phyloP scores from a whole-genome alignment of 352 stramenopile species.

The Phytophthora idaei region DNA sequence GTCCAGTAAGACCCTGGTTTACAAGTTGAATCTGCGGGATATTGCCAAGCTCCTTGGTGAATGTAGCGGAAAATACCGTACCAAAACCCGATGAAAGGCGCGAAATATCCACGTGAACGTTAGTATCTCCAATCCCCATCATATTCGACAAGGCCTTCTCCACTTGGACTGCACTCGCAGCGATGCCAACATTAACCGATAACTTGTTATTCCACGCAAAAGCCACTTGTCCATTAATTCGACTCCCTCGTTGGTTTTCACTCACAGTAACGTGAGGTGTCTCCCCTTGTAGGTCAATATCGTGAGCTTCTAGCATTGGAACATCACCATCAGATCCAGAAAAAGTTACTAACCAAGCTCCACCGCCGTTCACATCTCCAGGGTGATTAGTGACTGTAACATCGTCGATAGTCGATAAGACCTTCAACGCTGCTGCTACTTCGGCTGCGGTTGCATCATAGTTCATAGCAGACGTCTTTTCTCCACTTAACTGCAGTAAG shows the following conservation, averaged over 20 bases:
- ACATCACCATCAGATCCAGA: slow-evolving; percentile 36
- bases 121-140: background rate
- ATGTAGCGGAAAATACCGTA: slow-evolving; percentile 34
- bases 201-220: slow-evolving; percentile 13
- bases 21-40: slow-evolving; percentile 30
- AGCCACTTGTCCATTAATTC: slow-evolving; percentile 34
- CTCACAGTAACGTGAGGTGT: slow-evolving; percentile 16
- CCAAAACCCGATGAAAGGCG: slow-evolving; percentile 18
- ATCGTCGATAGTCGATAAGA: slow-evolving; percentile 21
- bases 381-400: slow-evolving; percentile 32
- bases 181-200: slow-evolving; percentile 31
- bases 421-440: slow-evolving; percentile 42
- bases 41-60: slow-evolving; percentile 32
- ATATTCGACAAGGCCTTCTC: slow-evolving; percentile 16
- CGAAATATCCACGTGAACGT: slow-evolving; percentile 1
- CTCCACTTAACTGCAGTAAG: slow-evolving; percentile 29
- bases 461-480: slow-evolving; percentile 36
- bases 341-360: slow-evolving; percentile 57
- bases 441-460: slow-evolving; percentile 33
- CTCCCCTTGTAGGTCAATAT: slow-evolving; percentile 31
- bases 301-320: slow-evolving; percentile 27
- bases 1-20: slow-evolving; percentile 25
- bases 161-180: slow-evolving; percentile 26
- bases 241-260: slow-evolving; percentile 39
- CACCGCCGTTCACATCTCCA: slow-evolving; percentile 35